phyloP scores from a whole-genome alignment of 495 filamentous ascomycete species.

The Aspergillus mulundensis region DNA sequence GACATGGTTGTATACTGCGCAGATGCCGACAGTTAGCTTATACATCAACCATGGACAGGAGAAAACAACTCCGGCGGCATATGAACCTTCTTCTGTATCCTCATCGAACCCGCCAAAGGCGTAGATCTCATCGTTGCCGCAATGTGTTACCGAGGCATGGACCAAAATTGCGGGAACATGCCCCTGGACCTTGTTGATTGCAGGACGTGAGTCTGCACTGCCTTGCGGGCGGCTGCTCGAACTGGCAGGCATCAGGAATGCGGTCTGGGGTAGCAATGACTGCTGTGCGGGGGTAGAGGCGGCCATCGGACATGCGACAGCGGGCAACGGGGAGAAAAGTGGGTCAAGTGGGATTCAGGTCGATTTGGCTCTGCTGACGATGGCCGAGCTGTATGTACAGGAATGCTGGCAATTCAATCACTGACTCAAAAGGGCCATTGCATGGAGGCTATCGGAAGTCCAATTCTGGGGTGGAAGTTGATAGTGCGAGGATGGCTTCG shows the following conservation, averaged over 20 bases:
- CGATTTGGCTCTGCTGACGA: constrained; percentile 15
- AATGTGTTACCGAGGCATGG: constrained; percentile 96
- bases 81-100: constrained; percentile 84
- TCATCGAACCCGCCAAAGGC: constrained; percentile 99
- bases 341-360: constrained; percentile 34
- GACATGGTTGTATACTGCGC: constrained; percentile 91
- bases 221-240: constrained; percentile 58
- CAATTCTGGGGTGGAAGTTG: not conserved
- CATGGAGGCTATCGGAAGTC: not conserved
- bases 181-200: constrained; percentile 74
- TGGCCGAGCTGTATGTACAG: not conserved
- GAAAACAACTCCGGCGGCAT: not conserved
- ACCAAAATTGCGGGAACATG: constrained; percentile 91
- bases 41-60: not conserved
- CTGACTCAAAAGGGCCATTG: not conserved
- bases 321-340: constrained; percentile 31
- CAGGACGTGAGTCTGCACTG: constrained; percentile 71
- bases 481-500: not conserved
- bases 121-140: constrained; percentile 92
- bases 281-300: constrained; percentile 23
- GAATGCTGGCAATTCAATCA: not conserved
- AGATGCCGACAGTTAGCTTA: constrained; percentile 4
- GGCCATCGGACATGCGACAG: constrained; percentile 25
- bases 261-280: constrained; percentile 50
- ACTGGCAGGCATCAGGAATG: constrained; percentile 81